Conservation (phyloP, 2,329 filamentous ascomycete species). For the Fusarium sacchari region DNA sequence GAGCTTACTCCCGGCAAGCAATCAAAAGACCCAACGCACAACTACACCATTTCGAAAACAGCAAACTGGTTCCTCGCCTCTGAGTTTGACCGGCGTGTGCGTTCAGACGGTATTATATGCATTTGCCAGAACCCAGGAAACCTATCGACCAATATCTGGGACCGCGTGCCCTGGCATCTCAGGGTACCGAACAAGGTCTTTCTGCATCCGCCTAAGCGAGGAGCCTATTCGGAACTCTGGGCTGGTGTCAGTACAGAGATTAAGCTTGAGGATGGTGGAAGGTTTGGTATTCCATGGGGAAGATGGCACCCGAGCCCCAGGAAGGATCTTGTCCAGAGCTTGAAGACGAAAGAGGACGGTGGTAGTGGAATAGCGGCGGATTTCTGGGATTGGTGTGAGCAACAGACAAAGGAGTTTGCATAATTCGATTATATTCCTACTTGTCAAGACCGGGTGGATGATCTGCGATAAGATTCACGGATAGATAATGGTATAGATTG, state of each 20-base stretch:
- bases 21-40: slow-evolving; percentile 34
- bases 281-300: slow-evolving; percentile 4
- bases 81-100: slow-evolving; percentile 45
- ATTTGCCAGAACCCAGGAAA: slow-evolving; percentile 51
- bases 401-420: not conserved
- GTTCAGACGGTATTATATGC: slow-evolving; percentile 39
- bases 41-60: slow-evolving; percentile 50
- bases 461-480: fast-evolving
- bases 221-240: slow-evolving; percentile 55
- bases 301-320: not conserved
- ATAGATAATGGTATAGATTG: not conserved
- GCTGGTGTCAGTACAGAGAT: slow-evolving; percentile 52
- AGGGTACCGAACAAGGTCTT: slow-evolving; percentile 37
- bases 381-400: slow-evolving; percentile 8
- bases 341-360: not conserved
- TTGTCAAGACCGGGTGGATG: fast-evolving
- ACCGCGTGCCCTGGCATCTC: not conserved
- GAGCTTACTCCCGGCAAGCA: slow-evolving; percentile 22
- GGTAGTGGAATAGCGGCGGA: not conserved
- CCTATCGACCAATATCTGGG: slow-evolving; percentile 41
- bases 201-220: slow-evolving; percentile 46
- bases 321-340: not conserved
- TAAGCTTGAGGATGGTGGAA: slow-evolving; percentile 39
- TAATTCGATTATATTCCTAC: fast-evolving
- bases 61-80: slow-evolving; percentile 48